Evolutionary conservation across 257 asterid genomes (phyloP).

Genomic region (Ligustrum vulgare): DNA sequence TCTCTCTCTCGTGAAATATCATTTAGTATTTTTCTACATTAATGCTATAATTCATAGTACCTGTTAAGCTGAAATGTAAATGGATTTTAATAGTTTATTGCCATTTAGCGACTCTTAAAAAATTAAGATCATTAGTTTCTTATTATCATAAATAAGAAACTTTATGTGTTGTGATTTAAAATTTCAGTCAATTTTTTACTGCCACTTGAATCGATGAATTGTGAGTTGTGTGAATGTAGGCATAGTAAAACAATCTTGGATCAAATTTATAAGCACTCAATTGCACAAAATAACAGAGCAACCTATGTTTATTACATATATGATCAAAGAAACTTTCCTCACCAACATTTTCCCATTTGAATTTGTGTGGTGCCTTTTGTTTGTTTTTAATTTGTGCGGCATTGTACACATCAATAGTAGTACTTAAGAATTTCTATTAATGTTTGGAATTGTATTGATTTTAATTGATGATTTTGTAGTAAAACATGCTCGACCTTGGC

Average conservation of each 20-base stretch:
- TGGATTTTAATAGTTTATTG: not conserved
- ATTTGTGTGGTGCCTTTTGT: too few relatives aligned
- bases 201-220: not conserved
- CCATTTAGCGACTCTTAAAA: not conserved
- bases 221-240: not conserved
- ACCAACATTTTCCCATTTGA: not conserved
- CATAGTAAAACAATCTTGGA: conserved; percentile 4
- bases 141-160: not conserved
- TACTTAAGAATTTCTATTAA: not conserved
- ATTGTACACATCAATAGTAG: not conserved
- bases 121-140: not conserved
- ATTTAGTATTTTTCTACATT: too few relatives aligned
- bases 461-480: conserved; percentile 47
- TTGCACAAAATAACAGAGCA: not conserved
- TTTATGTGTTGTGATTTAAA: not conserved
- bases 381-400: not conserved
- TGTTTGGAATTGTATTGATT: conserved; percentile 1
- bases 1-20: too few relatives aligned
- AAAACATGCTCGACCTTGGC: conserved; percentile 87
- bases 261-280: not conserved
- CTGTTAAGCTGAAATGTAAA: conserved; percentile 7
- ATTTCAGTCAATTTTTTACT: not conserved
- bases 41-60: not conserved
- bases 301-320: not conserved
- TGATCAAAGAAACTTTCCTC: conserved; percentile 1